Evolutionary conservation across 2,329 filamentous ascomycete genomes (phyloP).

Genomic region (Chrysosphaeria jannelii): DNA sequence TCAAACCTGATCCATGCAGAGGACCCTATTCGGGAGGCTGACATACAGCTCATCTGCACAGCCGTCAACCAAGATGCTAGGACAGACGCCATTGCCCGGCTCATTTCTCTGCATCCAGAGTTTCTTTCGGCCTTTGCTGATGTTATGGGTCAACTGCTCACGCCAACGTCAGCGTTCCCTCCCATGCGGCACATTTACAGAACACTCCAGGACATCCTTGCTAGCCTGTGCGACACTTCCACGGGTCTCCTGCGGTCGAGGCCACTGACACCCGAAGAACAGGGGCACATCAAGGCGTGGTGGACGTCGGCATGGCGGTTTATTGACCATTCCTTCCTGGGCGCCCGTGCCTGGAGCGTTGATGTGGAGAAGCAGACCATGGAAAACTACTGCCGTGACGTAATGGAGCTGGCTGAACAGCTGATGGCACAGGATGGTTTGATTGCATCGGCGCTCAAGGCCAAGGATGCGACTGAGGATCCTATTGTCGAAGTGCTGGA

Average conservation of each 20-base stretch:
- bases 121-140: constrained; percentile 15
- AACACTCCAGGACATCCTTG: constrained; percentile 24
- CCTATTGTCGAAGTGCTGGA: no score
- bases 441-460: constrained; percentile 38
- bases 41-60: constrained; percentile 55
- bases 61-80: constrained; percentile 36
- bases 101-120: constrained; percentile 15
- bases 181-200: constrained; percentile 25
- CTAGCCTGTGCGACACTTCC: constrained; percentile 22
- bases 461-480: no score
- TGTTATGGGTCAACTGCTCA: constrained; percentile 13
- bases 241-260: constrained; percentile 23
- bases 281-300: constrained; percentile 37
- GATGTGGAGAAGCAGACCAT: constrained; percentile 39
- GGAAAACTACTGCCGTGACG: constrained; percentile 80
- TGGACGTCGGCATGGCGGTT: constrained; percentile 69
- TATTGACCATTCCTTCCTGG: constrained; percentile 50
- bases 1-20: constrained; percentile 59
- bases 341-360: constrained; percentile 60
- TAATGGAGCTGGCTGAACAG: constrained; percentile 74
- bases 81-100: constrained; percentile 16
- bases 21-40: constrained; percentile 46
- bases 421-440: constrained; percentile 66
- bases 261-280: constrained; percentile 27
- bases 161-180: constrained; percentile 17